Percentiles rank a stretch among this genome's conserved stretches.
These are phyloP conservation scores for Serendipita sp. DNA, from an alignment of 768 basidiomycete genomes.

Conservation along the genomic window DNA sequence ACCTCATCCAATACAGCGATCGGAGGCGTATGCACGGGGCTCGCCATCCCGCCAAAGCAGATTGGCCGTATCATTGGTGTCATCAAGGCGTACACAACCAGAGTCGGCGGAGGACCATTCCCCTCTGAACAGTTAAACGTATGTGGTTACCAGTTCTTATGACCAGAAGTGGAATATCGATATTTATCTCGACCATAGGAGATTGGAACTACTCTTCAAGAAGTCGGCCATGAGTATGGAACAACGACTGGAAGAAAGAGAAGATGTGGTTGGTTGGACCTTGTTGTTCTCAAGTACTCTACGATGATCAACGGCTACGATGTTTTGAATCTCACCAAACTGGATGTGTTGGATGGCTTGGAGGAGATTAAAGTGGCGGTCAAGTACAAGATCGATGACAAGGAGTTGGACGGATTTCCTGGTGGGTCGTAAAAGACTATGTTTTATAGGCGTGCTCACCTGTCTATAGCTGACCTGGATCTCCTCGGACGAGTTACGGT, in stretches of 20 bases:
- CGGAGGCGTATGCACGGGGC: slow-evolving; percentile 91
- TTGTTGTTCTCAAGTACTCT: slow-evolving; percentile 88
- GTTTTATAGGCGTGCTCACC: not conserved
- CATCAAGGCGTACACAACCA: slow-evolving; percentile 94
- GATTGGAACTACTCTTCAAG: slow-evolving; percentile 74
- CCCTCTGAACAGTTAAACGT: slow-evolving; percentile 90
- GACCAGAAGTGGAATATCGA: not conserved
- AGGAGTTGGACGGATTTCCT: slow-evolving; percentile 72
- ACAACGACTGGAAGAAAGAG: slow-evolving; percentile 83
- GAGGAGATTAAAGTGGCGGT: slow-evolving; percentile 77
- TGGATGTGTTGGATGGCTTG: slow-evolving; percentile 78
- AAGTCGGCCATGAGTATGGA: slow-evolving; percentile 84
- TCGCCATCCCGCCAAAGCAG: slow-evolving; percentile 85
- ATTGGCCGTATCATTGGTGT: slow-evolving; percentile 86
- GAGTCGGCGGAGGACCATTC: slow-evolving; percentile 98
- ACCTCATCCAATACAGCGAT: slow-evolving; percentile 88
- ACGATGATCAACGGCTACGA: slow-evolving; percentile 93
- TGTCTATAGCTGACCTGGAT: slow-evolving; percentile 60
- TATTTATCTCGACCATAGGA: slow-evolving; percentile 28
- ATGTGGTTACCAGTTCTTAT: slow-evolving; percentile 15
- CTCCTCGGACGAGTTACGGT: slow-evolving; percentile 65
- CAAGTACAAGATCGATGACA: slow-evolving; percentile 61
- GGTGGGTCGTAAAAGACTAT: slow-evolving; percentile 31
- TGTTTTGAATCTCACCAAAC: slow-evolving; percentile 82
- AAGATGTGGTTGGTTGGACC: slow-evolving; percentile 94